Evolutionary conservation across 768 basidiomycete genomes (phyloP).

Genomic region (Termitomyces sp.): DNA sequence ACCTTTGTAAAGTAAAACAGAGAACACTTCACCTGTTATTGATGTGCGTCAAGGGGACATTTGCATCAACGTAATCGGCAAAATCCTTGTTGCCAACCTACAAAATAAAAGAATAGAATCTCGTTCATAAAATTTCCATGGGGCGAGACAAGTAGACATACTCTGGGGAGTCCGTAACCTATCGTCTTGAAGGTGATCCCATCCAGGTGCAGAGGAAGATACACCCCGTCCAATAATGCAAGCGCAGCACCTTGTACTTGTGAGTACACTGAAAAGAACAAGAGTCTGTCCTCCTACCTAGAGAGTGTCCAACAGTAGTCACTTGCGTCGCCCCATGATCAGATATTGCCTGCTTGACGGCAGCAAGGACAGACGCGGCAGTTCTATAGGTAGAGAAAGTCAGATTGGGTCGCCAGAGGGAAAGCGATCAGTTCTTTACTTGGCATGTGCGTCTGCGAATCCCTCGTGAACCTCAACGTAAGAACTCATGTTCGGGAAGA

Average conservation of each 20-base stretch:
- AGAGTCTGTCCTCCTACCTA: conserved; percentile 21
- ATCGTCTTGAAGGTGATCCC: conserved; percentile 29
- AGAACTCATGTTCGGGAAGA: conserved; percentile 44
- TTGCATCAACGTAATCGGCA: conserved; percentile 53
- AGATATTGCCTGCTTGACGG: conserved; percentile 33
- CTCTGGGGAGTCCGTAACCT: conserved; percentile 40
- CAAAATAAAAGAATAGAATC: not conserved
- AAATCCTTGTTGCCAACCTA: conserved; percentile 58
- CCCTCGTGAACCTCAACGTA: conserved; percentile 40
- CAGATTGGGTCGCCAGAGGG: not conserved
- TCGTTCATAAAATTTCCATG: no score
- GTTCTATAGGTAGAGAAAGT: conserved; percentile 24
- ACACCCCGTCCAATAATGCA: conserved; percentile 51
- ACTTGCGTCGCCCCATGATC: conserved; percentile 30
- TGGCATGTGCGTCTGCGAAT: conserved; percentile 36
- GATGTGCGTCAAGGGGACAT: conserved; percentile 47
- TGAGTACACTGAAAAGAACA: not conserved
- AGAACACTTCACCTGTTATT: conserved; percentile 44
- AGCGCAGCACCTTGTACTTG: conserved; percentile 41
- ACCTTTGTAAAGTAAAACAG: not conserved
- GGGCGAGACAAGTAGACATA: conserved; percentile 23
- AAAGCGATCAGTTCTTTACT: conserved; percentile 19
- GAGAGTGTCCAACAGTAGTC: conserved; percentile 42
- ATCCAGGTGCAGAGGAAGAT: conserved; percentile 45
- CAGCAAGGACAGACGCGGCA: conserved; percentile 33